These are phyloP conservation scores for Oryza punctata DNA, from an alignment of 176 grass and related monocot species.

Conservation along the genomic window DNA sequence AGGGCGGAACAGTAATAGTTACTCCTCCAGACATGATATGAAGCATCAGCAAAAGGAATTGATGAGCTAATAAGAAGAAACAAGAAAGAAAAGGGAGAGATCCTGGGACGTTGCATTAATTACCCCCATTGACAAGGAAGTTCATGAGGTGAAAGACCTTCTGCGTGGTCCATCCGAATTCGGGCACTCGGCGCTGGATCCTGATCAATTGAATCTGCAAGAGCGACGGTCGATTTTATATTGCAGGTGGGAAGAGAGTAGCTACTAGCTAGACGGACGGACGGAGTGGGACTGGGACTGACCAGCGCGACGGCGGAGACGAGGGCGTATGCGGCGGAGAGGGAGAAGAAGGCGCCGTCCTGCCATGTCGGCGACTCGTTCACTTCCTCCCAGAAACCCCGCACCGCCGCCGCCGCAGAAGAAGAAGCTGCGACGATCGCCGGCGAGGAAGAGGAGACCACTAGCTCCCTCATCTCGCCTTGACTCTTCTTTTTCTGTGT, in stretches of 20 bases:
- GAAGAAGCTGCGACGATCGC: not conserved
- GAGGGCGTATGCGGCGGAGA: constrained; percentile 78
- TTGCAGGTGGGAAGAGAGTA: not conserved
- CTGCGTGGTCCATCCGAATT: constrained; percentile 97
- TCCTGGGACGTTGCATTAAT: constrained; percentile 22
- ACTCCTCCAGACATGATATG: not conserved
- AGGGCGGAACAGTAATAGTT: no score
- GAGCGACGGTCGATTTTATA: not conserved
- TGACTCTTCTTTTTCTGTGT: not conserved
- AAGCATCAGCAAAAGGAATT: not conserved
- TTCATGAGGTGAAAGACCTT: constrained; percentile 99
- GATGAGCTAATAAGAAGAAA: not conserved
- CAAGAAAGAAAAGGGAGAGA: not conserved
- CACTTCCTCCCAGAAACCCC: constrained; percentile 74
- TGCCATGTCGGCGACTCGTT: constrained; percentile 79
- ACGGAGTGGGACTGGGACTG: no score
- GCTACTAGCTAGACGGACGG: no score
- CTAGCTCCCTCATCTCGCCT: constrained; percentile 34
- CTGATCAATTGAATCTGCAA: constrained; percentile 89
- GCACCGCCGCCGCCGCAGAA: constrained; percentile 14
- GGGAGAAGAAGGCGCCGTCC: constrained; percentile 83
- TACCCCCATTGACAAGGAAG: constrained; percentile 95
- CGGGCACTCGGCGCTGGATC: constrained; percentile 82
- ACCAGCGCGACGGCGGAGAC: constrained; percentile 78
- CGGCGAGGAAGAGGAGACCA: constrained; percentile 1